These are phyloP conservation scores for Erythrobasidium hasegawianum DNA, from an alignment of 1,284 basidiomycete species.

Conservation along the genomic window DNA sequence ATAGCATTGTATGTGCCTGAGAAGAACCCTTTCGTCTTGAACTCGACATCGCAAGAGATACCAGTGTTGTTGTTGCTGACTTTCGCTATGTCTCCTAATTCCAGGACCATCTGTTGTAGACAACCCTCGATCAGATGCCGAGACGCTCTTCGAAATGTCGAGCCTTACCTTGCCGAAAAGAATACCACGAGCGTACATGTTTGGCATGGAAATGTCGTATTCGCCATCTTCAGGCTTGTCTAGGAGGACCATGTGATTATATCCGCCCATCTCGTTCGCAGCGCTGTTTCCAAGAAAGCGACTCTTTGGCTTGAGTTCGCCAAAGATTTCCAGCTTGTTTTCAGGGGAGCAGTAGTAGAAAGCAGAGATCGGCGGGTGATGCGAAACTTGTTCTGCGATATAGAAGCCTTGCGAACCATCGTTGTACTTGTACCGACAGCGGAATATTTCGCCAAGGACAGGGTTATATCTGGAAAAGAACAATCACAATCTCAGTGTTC, in stretches of 20 bases:
- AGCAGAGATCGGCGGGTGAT: conserved; percentile 91
- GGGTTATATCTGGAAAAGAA: conserved; percentile 75
- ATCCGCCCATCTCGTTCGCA: conserved; percentile 60
- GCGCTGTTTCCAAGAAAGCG: conserved; percentile 96
- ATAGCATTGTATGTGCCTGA: conserved; percentile 94
- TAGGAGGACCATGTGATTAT: conserved; percentile 62
- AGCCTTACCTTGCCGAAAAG: conserved; percentile 70
- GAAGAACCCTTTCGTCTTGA: conserved; percentile 99
- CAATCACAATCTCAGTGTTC: not conserved
- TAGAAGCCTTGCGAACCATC: conserved; percentile 92
- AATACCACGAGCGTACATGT: conserved; percentile 89
- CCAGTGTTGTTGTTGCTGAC: conserved; percentile 76
- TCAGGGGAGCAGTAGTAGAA: conserved; percentile 94
- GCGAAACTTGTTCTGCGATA: conserved; percentile 86
- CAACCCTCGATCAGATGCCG: too few relatives aligned
- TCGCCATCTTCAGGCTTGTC: conserved; percentile 85
- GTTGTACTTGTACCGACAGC: conserved; percentile 88
- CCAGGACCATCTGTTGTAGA: conserved; percentile 79
- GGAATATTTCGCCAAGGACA: conserved; percentile 94
- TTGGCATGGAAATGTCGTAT: conserved; percentile 88
- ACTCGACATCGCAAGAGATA: conserved; percentile 79
- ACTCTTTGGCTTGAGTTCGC: conserved; percentile 91
- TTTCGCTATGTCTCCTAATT: conserved; percentile 86
- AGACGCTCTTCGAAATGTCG: too few relatives aligned
- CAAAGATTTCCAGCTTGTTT: conserved; percentile 72